A percentile compares a stretch with the other conserved stretches of the same genome.
phyloP scores from a whole-genome alignment of 163 green algal genomes.

The Coccomyxa subellipsoidea region DNA sequence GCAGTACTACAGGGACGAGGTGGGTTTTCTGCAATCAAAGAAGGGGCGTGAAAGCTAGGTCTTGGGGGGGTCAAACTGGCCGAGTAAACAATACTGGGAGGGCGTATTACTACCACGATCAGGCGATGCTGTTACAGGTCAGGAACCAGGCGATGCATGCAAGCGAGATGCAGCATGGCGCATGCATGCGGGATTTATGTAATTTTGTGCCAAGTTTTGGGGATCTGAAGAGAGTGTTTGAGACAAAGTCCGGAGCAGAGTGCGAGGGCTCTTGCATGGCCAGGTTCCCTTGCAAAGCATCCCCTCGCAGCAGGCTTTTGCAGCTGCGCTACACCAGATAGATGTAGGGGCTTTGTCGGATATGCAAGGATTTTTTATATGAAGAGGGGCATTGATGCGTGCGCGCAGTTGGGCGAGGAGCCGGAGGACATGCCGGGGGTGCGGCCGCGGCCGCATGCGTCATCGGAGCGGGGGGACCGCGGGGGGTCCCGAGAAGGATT shows the following conservation, averaged over 20 bases:
- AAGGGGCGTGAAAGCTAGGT: too few species aligned
- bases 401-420: slow-evolving; percentile 20
- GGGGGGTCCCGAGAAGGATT: background rate
- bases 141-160: background rate
- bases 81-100: too few species aligned
- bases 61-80: too few species aligned
- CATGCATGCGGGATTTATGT: too few species aligned
- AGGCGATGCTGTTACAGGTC: background rate
- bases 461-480: background rate
- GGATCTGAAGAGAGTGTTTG: too few species aligned
- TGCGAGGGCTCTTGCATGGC: too few species aligned
- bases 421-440: slow-evolving; percentile 14
- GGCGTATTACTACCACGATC: background rate
- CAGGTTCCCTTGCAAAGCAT: too few species aligned
- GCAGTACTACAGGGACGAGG: slow-evolving; percentile 62
- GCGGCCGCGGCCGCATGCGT: background rate
- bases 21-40: too few species aligned
- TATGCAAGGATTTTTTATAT: background rate
- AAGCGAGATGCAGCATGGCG: background rate
- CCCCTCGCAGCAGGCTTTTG: too few species aligned
- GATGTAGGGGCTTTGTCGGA: background rate
- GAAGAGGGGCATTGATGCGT: background rate
- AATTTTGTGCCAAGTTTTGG: too few species aligned
- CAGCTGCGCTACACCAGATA: too few species aligned
- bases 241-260: too few species aligned